phyloP scores from a whole-genome alignment of 2,329 filamentous ascomycete genomes.

The Fonsecaea monophora region DNA sequence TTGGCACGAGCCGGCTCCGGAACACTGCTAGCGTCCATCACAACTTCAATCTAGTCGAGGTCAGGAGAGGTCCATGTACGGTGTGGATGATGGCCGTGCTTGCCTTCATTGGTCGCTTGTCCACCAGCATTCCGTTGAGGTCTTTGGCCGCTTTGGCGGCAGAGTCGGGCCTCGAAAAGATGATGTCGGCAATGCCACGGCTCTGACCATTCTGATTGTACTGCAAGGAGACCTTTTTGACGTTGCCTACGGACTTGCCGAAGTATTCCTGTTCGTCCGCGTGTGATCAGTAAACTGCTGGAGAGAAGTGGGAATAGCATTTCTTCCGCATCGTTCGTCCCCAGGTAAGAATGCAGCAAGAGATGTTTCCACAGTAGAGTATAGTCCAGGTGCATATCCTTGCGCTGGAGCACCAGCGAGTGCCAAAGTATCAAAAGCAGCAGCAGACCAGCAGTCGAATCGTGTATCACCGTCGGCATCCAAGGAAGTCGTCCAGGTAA shows the following conservation, averaged over 20 bases:
- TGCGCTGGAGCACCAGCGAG: conserved; percentile 34
- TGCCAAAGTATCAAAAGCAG: conserved; percentile 24
- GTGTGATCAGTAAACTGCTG: conserved; percentile 52
- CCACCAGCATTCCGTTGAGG: conserved; percentile 87
- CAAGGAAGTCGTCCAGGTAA: not conserved
- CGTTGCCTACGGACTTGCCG: conserved; percentile 79
- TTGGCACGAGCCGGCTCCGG: conserved; percentile 72
- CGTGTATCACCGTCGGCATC: not conserved
- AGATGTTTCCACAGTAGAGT: conserved; percentile 32
- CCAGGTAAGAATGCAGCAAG: conserved; percentile 23
- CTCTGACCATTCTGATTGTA: conserved; percentile 93
- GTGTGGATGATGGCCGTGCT: conserved; percentile 38
- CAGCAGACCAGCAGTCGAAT: conserved; percentile 26
- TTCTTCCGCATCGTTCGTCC: conserved; percentile 29
- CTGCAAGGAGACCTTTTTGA: conserved; percentile 88
- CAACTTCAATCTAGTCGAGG: conserved; percentile 77
- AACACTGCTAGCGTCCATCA: conserved; percentile 77
- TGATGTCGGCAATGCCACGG: conserved; percentile 89
- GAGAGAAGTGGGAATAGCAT: conserved; percentile 34
- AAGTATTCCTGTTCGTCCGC: conserved; percentile 90
- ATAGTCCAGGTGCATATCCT: conserved; percentile 33
- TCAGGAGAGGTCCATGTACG: conserved; percentile 25
- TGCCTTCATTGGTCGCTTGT: conserved; percentile 90
- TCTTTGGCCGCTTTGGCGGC: conserved; percentile 83
- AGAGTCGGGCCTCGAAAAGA: conserved; percentile 79